Percentiles rank a stretch among this genome's conserved stretches.
Evolutionary conservation across 2,329 filamentous ascomycete species (phyloP).

Genomic region (Pseudocercospora pini-densiflorae): DNA sequence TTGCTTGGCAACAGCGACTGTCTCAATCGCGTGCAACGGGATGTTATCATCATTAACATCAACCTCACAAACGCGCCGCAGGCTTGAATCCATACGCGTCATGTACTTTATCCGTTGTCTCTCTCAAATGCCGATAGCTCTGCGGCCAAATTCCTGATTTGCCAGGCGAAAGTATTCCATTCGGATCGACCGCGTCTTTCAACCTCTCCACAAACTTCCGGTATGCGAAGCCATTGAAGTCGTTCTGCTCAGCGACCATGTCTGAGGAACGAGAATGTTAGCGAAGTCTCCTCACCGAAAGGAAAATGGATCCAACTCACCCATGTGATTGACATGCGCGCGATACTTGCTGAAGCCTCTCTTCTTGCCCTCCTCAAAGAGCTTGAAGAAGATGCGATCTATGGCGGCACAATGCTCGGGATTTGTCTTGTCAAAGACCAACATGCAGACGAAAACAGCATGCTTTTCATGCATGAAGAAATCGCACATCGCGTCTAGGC

Average conservation of each 20-base stretch:
- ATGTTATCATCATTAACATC: too few species aligned
- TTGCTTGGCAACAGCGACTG: background rate
- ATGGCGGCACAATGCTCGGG: conserved; percentile 2
- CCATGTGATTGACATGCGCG: background rate
- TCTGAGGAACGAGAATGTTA: background rate
- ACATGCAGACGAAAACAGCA: background rate
- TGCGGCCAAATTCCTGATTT: conserved; percentile 2
- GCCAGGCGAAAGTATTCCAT: background rate
- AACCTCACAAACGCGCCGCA: background rate
- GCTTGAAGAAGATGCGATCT: background rate
- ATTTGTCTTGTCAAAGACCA: background rate
- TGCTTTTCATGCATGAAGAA: conserved; percentile 5
- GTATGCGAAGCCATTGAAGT: conserved; percentile 1
- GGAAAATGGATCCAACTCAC: background rate
- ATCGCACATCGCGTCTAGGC: background rate
- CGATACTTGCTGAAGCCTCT: background rate
- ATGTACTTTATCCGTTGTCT: background rate
- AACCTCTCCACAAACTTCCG: background rate
- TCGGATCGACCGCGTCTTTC: background rate
- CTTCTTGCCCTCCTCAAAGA: conserved; percentile 2
- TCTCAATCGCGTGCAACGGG: too few species aligned
- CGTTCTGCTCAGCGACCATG: conserved; percentile 5
- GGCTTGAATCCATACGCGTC: background rate
- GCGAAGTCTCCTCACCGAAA: background rate
- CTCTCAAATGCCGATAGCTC: background rate